Evolutionary conservation across 495 filamentous ascomycete genomes (phyloP).

Genomic region (Penicillium antarcticum): DNA sequence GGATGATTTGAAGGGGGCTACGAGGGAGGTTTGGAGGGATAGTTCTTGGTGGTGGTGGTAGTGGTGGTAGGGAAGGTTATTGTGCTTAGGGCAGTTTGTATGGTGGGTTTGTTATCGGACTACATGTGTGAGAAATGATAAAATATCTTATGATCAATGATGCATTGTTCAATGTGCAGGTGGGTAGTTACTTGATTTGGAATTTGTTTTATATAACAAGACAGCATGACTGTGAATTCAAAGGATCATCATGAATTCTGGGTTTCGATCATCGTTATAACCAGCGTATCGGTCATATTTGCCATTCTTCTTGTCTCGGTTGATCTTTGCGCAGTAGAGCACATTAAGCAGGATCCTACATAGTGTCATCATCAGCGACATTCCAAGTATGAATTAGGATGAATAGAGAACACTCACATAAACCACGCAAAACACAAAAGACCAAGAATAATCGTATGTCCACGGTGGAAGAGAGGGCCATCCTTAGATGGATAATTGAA

Average conservation of each 20-base stretch:
- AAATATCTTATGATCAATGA: neutral
- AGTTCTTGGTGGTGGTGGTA: slow-evolving; percentile 12
- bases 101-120: too few species aligned
- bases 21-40: slow-evolving; percentile 18
- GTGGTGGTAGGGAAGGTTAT: too few species aligned
- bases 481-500: slow-evolving; percentile 58
- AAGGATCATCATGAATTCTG: slow-evolving; percentile 60
- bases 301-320: slow-evolving; percentile 59
- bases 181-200: too few species aligned
- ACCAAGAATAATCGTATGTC: slow-evolving; percentile 58
- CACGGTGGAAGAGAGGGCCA: slow-evolving; percentile 44
- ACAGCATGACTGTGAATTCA: slow-evolving; percentile 31
- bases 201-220: too few species aligned
- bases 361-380: neutral
- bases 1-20: slow-evolving; percentile 23
- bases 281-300: slow-evolving; percentile 59
- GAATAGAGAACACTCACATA: slow-evolving; percentile 46
- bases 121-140: too few species aligned
- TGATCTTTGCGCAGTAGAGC: slow-evolving; percentile 62
- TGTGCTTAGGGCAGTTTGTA: too few species aligned
- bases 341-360: slow-evolving; percentile 59
- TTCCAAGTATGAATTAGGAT: neutral
- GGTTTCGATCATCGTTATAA: slow-evolving; percentile 64
- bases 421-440: slow-evolving; percentile 60
- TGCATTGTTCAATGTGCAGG: neutral